Evolutionary conservation across 306 rosid species (phyloP), one percentile per base, ranked within the genome.

Genomic region (Citrullus mucosospermus): DNA sequence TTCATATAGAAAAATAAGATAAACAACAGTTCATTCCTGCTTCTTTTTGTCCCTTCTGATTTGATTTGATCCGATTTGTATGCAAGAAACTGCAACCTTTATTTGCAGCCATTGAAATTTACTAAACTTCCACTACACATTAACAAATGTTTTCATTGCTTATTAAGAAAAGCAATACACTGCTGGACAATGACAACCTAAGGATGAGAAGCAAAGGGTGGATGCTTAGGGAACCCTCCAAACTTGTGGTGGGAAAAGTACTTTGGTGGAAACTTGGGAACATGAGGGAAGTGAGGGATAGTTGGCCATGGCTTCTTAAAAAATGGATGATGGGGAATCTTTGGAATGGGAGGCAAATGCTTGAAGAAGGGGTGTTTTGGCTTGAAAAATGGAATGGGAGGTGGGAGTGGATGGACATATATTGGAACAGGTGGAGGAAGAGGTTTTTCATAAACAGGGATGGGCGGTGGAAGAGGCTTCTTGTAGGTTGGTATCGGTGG

Each of bases 301-400:
- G 86, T 82, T 10, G 87, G 86, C 77, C 77, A 80, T 70, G 84
- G 81, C 56, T 81, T 81, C 84, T 82, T 82, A 5, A 82, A 39
- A 9, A 73, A 73, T 28, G 82, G 76, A 28, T 38, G 70, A 48
- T 88, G 89, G 7, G 86, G 88, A 9, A 60, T 36, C 78, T 85
- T 85, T 30, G 87, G 87, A 78, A 83, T 32, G 36, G 83, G 93
- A 14, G 93, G 96, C 59, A 86, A 84, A 78, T 83, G 90, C 67
- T 84, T 84, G 9, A 76, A 46, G 79, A 69, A 79, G 0, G 85
- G 87, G 17, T 78, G 83, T 69, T 77, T 81, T 43, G 73, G 84
- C 70, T 84, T 84, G 53, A 70, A 80, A 36, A 15, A 57, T 78
- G 15, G 82, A 25, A 44, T 56, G 12, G 80, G 84, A 1, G 83